Evolutionary conservation across 495 filamentous ascomycete genomes (phyloP).

Genomic region (Immersiella caudata): DNA sequence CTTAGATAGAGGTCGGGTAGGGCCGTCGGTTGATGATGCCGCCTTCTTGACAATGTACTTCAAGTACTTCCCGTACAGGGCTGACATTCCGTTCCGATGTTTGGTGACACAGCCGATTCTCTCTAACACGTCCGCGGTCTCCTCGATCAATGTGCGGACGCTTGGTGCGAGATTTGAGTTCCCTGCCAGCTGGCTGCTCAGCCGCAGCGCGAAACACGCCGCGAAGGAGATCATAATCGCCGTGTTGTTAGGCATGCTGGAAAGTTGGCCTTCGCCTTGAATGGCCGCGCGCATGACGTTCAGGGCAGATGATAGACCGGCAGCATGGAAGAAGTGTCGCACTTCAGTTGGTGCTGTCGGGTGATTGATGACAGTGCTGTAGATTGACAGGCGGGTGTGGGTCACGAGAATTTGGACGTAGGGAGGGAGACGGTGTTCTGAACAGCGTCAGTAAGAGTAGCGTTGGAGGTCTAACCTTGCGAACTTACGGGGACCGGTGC

Average conservation of each 20-base stretch:
- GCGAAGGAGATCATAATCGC: conserved; percentile 79
- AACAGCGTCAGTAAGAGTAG: conserved; percentile 1
- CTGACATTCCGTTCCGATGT: conserved; percentile 65
- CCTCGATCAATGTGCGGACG: conserved; percentile 67
- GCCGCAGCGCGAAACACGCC: conserved; percentile 68
- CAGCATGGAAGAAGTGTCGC: conserved; percentile 70
- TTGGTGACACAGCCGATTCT: conserved; percentile 64
- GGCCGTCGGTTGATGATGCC: conserved; percentile 23
- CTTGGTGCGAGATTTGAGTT: conserved; percentile 67
- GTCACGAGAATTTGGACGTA: conserved; percentile 77
- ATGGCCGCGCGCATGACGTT: conserved; percentile 75
- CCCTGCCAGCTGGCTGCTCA: conserved; percentile 59
- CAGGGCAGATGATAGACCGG: conserved; percentile 67
- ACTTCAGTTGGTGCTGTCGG: conserved; percentile 70
- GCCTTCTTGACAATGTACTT: conserved; percentile 57
- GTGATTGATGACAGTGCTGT: conserved; percentile 74
- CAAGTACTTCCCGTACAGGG: conserved; percentile 64
- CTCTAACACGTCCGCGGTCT: conserved; percentile 69
- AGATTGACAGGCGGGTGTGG: conserved; percentile 71
- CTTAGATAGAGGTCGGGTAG: conserved; percentile 19
- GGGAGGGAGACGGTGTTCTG: conserved; percentile 64
- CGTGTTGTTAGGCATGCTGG: conserved; percentile 78
- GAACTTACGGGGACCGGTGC: conserved; percentile 55
- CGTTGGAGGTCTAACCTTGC: background rate
- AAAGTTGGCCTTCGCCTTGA: conserved; percentile 67